Evolutionary conservation across 2,329 filamentous ascomycete genomes (phyloP).

Genomic region (Pyricularia grisea): DNA sequence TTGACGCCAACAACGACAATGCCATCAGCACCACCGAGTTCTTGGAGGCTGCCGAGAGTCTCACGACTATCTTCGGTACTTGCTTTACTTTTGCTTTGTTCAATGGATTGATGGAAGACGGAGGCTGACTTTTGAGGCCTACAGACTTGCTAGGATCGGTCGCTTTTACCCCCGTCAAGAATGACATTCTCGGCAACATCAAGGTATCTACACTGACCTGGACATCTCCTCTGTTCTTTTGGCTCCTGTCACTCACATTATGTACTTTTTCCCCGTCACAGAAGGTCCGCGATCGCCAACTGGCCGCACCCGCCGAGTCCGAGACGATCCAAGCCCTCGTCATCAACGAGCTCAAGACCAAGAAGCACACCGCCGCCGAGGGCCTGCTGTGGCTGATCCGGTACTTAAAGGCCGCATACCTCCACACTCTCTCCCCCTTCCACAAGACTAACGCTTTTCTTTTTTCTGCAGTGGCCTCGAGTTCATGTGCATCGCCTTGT

Average conservation of each 20-base stretch:
- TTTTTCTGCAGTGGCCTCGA: conserved; percentile 63
- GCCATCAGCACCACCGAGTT: conserved; percentile 78
- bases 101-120: neutral
- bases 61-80: conserved; percentile 78
- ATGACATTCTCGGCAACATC: conserved; percentile 83
- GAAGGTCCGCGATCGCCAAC: conserved; percentile 84
- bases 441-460: conserved; percentile 6
- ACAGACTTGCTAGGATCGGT: conserved; percentile 55
- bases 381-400: conserved; percentile 85
- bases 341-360: conserved; percentile 77
- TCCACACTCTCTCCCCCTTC: neutral
- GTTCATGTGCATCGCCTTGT: conserved; percentile 81
- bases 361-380: conserved; percentile 82
- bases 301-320: conserved; percentile 70
- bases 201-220: conserved; percentile 46
- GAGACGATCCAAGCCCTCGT: conserved; percentile 77
- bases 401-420: conserved; percentile 33
- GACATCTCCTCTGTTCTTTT: neutral
- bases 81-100: conserved; percentile 8
- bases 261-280: conserved; percentile 22
- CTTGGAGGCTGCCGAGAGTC: conserved; percentile 79
- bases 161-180: conserved; percentile 86
- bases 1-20: conserved; percentile 65
- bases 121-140: neutral
- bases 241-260: neutral